Conservation (phyloP, 2,329 filamentous ascomycete species). For the Dryadomyces sulphureus region DNA sequence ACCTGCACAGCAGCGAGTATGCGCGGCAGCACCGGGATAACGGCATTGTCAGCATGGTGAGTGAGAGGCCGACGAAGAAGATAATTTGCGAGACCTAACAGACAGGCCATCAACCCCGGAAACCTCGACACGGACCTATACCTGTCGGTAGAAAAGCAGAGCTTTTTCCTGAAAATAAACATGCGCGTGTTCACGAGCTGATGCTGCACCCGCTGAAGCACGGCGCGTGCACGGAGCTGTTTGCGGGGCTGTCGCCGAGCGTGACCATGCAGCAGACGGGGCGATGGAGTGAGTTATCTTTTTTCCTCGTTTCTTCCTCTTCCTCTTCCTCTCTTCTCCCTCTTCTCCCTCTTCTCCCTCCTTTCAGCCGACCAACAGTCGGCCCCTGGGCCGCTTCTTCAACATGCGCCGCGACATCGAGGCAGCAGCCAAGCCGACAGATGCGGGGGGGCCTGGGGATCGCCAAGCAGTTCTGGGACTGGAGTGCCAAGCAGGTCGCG, state of each 20-base stretch:
- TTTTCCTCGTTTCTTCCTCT: too few relatives aligned
- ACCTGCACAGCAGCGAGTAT: conserved; percentile 11
- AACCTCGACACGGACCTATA: conserved; percentile 23
- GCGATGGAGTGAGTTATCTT: not conserved
- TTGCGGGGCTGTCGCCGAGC: conserved; percentile 27
- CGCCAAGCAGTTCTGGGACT: conserved; percentile 6
- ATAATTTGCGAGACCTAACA: not conserved
- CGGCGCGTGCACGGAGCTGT: conserved; percentile 34
- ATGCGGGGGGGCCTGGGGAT: conserved; percentile 8
- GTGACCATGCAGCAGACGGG: conserved; percentile 19
- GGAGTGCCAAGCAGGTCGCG: conserved; percentile 7
- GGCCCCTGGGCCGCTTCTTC: conserved; percentile 7
- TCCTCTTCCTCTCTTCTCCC: not conserved
- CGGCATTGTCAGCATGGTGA: conserved; percentile 6
- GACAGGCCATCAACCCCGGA: conserved; percentile 21
- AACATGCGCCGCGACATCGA: conserved; percentile 1
- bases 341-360: too few relatives aligned
- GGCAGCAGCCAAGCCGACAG: conserved; percentile 1
- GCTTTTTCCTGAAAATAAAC: not conserved
- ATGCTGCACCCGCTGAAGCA: conserved; percentile 15
- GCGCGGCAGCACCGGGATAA: conserved; percentile 5
- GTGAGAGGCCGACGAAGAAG: too few relatives aligned
- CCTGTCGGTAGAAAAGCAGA: conserved; percentile 12
- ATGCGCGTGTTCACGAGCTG: not conserved
- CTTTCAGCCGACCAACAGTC: not conserved